Base-by-base conservation (phyloP, 768 basidiomycete species). In the Megacollybia marginata region DNA sequence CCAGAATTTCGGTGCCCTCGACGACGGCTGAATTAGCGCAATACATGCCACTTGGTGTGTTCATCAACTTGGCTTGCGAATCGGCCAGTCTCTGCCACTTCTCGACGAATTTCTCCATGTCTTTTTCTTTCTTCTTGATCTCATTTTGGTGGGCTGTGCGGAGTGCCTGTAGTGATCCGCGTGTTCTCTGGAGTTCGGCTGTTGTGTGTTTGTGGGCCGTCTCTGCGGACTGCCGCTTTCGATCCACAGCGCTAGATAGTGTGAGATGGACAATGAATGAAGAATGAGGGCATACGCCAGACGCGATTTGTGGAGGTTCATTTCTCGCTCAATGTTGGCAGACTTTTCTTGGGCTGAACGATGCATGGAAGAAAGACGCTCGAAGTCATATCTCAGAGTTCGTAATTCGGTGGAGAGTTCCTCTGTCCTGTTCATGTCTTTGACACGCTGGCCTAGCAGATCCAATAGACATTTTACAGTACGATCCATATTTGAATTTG, bases 391-490 rank as follows among this genome's bases (percentile, higher is more conserved):
- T 2, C 79, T 77, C 1, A 92, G 69, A 2, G 87, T 91, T 19
- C 88, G 75, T 15, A 87, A 64, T 57, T 88, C 88, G 0, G 86
- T 82, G 0, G 81, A 76, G 5, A 92, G 57, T 10, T 87, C 81
- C 59, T 93, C 91, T 33, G 84, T 80, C n/a, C 80, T 72, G 9
- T 77, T 69, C 80, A 92, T 86, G 62, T 93, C 91, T 59, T 83
- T 72, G 62, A 88, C 69, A 58, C 90, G 70, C 63, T 91, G 87
- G 50, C 83, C 72, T 40, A 93, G 70, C 74, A 93, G 75, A 2
- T 75, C 74, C 5, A 91, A 67, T n/a, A 93, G 56, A 63, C 88
- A 91, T 62, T 87, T 90, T 4, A 83, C 75, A 19, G 83, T 65
- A 19, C 67, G 67, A 16, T 85, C 81, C 15, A 74, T 70, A 33